These are phyloP conservation scores for Leccinellum rugosiceps DNA, from an alignment of 768 basidiomycete species.

Conservation along the genomic window DNA sequence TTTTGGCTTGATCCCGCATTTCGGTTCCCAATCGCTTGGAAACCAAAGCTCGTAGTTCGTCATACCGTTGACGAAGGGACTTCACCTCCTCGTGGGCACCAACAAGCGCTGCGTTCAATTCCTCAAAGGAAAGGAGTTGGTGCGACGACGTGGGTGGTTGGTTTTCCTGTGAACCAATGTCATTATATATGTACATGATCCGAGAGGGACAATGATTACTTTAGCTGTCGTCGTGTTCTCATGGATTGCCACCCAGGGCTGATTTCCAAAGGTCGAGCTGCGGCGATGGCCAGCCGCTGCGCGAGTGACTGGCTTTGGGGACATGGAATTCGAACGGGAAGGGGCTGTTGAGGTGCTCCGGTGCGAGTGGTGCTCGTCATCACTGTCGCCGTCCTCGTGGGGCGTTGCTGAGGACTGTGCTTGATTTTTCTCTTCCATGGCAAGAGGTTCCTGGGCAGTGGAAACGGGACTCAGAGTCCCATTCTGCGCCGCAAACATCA, in stretches of 20 bases:
- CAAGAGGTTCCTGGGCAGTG: neutral
- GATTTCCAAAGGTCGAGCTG: slow-evolving; percentile 24
- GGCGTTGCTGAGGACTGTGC: neutral
- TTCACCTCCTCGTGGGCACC: slow-evolving; percentile 24
- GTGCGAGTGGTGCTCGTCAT: slow-evolving; percentile 14
- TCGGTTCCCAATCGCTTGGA: slow-evolving; percentile 10
- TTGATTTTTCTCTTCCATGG: neutral
- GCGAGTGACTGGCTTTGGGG: slow-evolving; percentile 9
- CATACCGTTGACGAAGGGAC: slow-evolving; percentile 26
- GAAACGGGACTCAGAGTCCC: neutral
- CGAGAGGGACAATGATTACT: neutral
- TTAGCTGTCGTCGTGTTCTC: slow-evolving; percentile 4
- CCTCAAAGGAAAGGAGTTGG: slow-evolving; percentile 22
- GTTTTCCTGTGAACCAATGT: slow-evolving; percentile 11
- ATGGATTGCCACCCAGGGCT: slow-evolving; percentile 12
- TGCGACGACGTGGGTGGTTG: neutral
- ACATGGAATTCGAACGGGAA: slow-evolving; percentile 15
- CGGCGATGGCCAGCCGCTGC: slow-evolving; percentile 14
- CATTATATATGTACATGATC: neutral
- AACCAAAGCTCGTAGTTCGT: slow-evolving; percentile 20
- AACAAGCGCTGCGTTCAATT: slow-evolving; percentile 24
- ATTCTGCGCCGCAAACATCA: slow-evolving; percentile 24
- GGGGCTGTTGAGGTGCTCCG: slow-evolving; percentile 6
- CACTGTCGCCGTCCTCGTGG: slow-evolving; percentile 13
- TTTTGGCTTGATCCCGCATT: neutral